Percentiles rank a stretch among this genome's conserved stretches.
phyloP scores from a whole-genome alignment of 768 basidiomycete species.

The Lactarius quietus region DNA sequence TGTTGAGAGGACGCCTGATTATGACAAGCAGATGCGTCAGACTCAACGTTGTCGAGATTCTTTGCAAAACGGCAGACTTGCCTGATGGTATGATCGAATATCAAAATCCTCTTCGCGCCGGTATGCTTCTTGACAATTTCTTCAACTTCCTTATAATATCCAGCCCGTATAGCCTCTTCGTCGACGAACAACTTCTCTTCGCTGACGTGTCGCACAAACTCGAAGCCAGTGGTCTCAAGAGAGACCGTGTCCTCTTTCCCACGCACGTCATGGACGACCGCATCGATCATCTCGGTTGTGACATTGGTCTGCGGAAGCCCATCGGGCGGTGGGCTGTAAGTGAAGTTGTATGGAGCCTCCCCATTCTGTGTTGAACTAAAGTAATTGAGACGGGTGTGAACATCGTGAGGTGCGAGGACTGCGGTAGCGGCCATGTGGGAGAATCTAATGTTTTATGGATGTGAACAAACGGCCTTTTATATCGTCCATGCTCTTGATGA shows the following conservation, averaged over 20 bases:
- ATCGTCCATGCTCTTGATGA: neutral
- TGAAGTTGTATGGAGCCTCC: conserved; percentile 38
- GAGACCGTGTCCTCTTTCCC: conserved; percentile 31
- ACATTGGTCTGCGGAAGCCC: conserved; percentile 34
- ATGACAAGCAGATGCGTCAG: neutral
- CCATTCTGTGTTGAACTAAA: conserved; percentile 28
- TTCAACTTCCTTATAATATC: conserved; percentile 43
- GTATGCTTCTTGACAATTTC: conserved; percentile 40
- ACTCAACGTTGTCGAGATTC: neutral
- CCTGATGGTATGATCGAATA: conserved; percentile 47
- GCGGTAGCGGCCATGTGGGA: conserved; percentile 22
- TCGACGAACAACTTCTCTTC: conserved; percentile 40
- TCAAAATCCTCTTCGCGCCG: conserved; percentile 39
- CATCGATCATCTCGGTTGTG: conserved; percentile 29
- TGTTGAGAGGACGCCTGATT: neutral
- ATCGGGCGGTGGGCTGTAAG: conserved; percentile 31
- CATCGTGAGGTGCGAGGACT: conserved; percentile 35
- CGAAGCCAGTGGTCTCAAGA: conserved; percentile 46
- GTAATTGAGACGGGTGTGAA: conserved; percentile 40
- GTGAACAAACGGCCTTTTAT: neutral
- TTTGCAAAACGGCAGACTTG: conserved; percentile 17
- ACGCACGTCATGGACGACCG: conserved; percentile 34
- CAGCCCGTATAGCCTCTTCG: conserved; percentile 37
- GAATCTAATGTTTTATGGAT: neutral
- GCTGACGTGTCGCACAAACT: conserved; percentile 35